These are phyloP conservation scores for Cyclospora cayetanensis DNA, from an alignment of 169 alveolate species.

Conservation along the genomic window DNA sequence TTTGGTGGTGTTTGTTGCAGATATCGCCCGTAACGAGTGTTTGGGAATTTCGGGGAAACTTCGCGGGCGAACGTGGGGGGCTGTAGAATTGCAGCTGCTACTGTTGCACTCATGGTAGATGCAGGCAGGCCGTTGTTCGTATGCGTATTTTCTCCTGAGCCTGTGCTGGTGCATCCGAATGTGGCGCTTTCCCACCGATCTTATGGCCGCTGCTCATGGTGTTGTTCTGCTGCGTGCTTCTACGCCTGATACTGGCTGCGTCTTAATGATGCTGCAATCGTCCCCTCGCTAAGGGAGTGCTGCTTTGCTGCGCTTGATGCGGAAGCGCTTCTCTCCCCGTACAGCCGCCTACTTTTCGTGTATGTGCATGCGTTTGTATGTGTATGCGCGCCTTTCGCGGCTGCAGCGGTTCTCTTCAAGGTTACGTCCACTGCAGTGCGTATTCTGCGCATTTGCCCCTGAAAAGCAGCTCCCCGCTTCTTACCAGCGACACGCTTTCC, in stretches of 20 bases:
- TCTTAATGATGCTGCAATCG: background rate
- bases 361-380: too few species aligned
- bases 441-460: background rate
- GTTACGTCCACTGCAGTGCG: constrained; percentile 64
- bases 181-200: background rate
- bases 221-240: background rate
- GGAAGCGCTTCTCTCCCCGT: background rate
- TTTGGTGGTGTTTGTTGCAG: constrained; percentile 15
- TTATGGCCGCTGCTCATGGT: background rate
- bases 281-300: too few species aligned
- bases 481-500: background rate
- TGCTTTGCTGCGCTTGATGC: too few species aligned
- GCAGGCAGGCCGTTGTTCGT: background rate
- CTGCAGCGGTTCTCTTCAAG: constrained; percentile 52
- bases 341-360: background rate
- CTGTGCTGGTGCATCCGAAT: background rate
- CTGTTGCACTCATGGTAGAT: background rate
- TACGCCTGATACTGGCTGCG: background rate
- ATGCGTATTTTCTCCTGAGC: background rate
- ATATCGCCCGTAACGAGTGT: constrained; percentile 80
- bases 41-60: constrained; percentile 87
- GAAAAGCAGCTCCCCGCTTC: background rate
- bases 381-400: background rate
- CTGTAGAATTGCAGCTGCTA: background rate
- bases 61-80: constrained; percentile 83